phyloP scores from a whole-genome alignment of 495 filamentous ascomycete genomes.

The Aspergillus funiculosus region DNA sequence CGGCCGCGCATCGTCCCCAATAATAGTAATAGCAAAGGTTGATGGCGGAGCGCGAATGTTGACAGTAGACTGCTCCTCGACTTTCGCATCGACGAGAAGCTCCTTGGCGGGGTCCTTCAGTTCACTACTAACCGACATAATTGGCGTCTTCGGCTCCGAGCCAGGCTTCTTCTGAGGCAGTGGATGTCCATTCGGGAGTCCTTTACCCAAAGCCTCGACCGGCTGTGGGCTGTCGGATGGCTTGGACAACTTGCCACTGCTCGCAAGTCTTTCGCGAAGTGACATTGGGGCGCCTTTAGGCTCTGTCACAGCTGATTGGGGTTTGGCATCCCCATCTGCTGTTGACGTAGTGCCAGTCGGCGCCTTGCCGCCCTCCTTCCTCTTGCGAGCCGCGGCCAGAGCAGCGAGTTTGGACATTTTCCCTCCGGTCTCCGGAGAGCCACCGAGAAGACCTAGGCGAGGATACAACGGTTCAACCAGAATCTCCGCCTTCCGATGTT shows the following conservation, averaged over 20 bases:
- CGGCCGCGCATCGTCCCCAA: constrained; percentile 39
- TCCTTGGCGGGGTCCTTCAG: not conserved
- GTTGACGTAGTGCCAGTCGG: constrained; percentile 18
- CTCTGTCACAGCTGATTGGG: constrained; percentile 21
- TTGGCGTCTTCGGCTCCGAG: constrained; percentile 16
- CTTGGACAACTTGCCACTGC: constrained; percentile 28
- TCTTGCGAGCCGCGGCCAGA: constrained; percentile 82
- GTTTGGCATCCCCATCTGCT: constrained; percentile 10
- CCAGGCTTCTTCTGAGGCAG: constrained; percentile 17
- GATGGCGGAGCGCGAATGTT: constrained; percentile 50
- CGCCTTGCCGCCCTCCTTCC: constrained; percentile 61
- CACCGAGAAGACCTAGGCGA: constrained; percentile 65
- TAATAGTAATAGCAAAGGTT: constrained; percentile 62
- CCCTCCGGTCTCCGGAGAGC: constrained; percentile 49
- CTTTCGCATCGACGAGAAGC: constrained; percentile 8
- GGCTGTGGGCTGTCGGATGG: constrained; percentile 25
- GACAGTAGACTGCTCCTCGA: constrained; percentile 13
- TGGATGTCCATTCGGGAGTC: constrained; percentile 13
- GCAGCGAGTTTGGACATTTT: constrained; percentile 88
- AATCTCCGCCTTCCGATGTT: constrained; percentile 59
- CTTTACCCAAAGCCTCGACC: constrained; percentile 22
- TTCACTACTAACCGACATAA: constrained; percentile 2
- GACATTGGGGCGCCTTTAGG: constrained; percentile 23
- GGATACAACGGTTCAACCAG: constrained; percentile 58
- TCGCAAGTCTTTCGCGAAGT: constrained; percentile 35